Conservation (phyloP, 2,329 filamentous ascomycete genomes). For the Penicillium sp. region DNA sequence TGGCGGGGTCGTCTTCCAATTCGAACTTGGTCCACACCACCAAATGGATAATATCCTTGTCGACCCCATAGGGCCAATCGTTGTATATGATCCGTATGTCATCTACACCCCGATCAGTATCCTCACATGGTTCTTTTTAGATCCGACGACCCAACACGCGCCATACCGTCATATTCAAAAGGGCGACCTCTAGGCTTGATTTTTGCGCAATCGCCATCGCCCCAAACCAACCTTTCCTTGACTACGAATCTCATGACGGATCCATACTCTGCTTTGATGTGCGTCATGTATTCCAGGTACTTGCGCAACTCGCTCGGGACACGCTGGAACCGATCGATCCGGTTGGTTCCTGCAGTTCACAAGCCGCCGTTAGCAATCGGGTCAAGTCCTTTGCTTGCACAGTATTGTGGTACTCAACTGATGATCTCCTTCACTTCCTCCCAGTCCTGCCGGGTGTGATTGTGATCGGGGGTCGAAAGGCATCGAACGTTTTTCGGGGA, state of each 20-base stretch:
- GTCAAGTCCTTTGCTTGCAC: background rate
- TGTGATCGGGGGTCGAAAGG: conserved; percentile 67
- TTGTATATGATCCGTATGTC: conserved; percentile 78
- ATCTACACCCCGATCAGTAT: conserved; percentile 31
- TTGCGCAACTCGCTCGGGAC: conserved; percentile 73
- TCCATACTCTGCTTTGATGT: conserved; percentile 66
- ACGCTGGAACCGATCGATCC: conserved; percentile 73
- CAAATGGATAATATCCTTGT: conserved; percentile 73
- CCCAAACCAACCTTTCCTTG: conserved; percentile 68
- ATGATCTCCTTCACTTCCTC: conserved; percentile 64
- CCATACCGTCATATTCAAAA: conserved; percentile 40
- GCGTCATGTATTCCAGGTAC: conserved; percentile 69
- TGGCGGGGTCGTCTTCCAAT: conserved; percentile 65
- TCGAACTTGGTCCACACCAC: conserved; percentile 93
- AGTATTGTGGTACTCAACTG: conserved; percentile 33
- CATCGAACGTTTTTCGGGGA: conserved; percentile 68
- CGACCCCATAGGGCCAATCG: conserved; percentile 92
- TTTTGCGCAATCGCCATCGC: conserved; percentile 41
- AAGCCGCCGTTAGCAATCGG: background rate
- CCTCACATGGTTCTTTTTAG: background rate
- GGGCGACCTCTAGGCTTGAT: conserved; percentile 31
- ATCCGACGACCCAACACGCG: conserved; percentile 7
- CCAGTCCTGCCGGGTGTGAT: conserved; percentile 68
- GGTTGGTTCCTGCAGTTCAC: conserved; percentile 55
- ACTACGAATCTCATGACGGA: conserved; percentile 77